phyloP scores from a whole-genome alignment of 345 rosid genomes.

The Toxicodendron radicans region DNA sequence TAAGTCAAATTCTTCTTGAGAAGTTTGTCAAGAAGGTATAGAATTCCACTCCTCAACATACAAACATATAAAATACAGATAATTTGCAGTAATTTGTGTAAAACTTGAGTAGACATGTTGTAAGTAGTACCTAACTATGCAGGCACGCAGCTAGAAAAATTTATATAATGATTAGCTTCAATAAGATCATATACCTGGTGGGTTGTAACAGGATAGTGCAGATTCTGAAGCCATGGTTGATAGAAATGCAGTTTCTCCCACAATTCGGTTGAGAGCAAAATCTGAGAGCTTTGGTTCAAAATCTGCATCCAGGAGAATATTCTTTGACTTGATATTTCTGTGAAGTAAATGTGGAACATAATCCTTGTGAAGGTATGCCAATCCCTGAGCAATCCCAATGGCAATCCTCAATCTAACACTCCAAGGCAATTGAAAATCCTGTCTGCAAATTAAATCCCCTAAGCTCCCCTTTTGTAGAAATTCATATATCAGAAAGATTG shows the following conservation, averaged over 20 bases:
- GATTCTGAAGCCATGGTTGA: slow-evolving; percentile 55
- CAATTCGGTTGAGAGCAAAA: slow-evolving; percentile 69
- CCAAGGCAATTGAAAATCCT: slow-evolving; percentile 65
- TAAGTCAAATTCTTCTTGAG: not conserved
- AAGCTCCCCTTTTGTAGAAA: slow-evolving; percentile 56
- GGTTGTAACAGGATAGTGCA: slow-evolving; percentile 61
- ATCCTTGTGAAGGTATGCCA: slow-evolving; percentile 78
- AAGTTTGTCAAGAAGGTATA: not conserved
- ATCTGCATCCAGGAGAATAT: slow-evolving; percentile 72
- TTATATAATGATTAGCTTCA: not conserved
- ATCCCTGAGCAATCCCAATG: slow-evolving; percentile 76
- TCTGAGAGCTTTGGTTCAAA: slow-evolving; percentile 78
- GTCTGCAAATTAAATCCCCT: slow-evolving; percentile 54
- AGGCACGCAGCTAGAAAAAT: not conserved
- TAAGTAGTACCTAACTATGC: not conserved
- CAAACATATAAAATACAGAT: too few relatives aligned
- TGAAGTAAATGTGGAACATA: slow-evolving; percentile 77
- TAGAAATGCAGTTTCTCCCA: slow-evolving; percentile 80
- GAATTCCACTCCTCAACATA: not conserved
- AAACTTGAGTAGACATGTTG: not conserved
- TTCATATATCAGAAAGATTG: slow-evolving; percentile 44
- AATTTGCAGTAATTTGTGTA: not conserved
- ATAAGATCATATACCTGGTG: slow-evolving; percentile 53
- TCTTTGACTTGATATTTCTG: slow-evolving; percentile 71
- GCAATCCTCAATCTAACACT: slow-evolving; percentile 75